These are phyloP conservation scores for Tulasnella sp. DNA, from an alignment of 768 basidiomycete species.

Conservation along the genomic window DNA sequence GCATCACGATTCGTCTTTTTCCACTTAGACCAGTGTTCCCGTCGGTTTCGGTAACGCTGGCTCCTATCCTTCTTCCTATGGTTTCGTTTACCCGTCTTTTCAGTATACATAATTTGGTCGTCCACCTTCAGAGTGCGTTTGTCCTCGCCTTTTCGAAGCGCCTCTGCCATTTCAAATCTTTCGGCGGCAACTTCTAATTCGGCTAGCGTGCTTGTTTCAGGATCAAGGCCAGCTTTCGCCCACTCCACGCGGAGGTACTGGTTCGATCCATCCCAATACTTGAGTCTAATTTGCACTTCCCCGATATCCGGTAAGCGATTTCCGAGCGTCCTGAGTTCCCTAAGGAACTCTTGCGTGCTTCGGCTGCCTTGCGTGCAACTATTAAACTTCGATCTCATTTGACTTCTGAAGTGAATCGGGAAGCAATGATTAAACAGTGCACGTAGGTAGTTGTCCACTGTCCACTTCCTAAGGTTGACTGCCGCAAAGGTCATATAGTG, in stretches of 20 bases:
- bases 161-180: constrained; percentile 7
- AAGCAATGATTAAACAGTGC: constrained; percentile 15
- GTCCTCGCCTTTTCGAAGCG: neutral
- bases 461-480: neutral
- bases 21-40: too few species aligned
- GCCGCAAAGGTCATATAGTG: neutral
- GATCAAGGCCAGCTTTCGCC: neutral
- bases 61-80: neutral
- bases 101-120: too few species aligned
- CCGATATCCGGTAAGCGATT: neutral
- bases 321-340: constrained; percentile 3
- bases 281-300: neutral
- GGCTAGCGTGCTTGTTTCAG: neutral
- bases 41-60: too few species aligned
- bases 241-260: neutral
- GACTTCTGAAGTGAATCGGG: constrained; percentile 2
- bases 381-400: neutral
- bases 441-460: neutral
- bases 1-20: too few species aligned
- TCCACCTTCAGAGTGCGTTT: neutral
- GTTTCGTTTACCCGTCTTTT: neutral
- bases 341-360: neutral
- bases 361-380: neutral
- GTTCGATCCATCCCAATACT: neutral
- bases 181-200: constrained; percentile 13